Evolutionary conservation across 1,284 basidiomycete genomes (phyloP).

Genomic region (Pseudozyma sp.): DNA sequence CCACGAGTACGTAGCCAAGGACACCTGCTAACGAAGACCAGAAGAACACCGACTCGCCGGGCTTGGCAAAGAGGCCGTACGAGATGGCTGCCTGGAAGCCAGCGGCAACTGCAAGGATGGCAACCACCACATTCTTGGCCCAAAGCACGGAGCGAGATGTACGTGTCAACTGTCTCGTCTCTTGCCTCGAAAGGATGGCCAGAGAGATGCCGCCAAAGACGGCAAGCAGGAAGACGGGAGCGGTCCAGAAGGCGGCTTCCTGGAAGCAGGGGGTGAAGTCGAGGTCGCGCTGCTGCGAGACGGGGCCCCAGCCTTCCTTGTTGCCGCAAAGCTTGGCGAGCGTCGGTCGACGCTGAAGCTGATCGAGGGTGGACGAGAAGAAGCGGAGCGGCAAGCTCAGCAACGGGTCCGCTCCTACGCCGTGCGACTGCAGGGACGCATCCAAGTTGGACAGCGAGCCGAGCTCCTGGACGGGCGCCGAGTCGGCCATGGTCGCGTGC

Average conservation of each 20-base stretch:
- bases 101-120: conserved; percentile 75
- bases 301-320: conserved; percentile 73
- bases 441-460: conserved; percentile 27
- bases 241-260: conserved; percentile 71
- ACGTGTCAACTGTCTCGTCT: conserved; percentile 27
- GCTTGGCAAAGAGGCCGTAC: conserved; percentile 41
- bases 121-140: conserved; percentile 71
- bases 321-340: conserved; percentile 37
- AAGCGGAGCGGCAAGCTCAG: conserved; percentile 30
- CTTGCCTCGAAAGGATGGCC: conserved; percentile 22
- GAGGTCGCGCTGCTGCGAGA: conserved; percentile 77
- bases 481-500: conserved; percentile 20
- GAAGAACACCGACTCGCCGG: conserved; percentile 40
- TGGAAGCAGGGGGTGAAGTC: conserved; percentile 88
- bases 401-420: conserved; percentile 22
- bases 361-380: conserved; percentile 28
- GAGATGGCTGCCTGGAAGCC: conserved; percentile 70
- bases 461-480: conserved; percentile 32
- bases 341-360: conserved; percentile 5
- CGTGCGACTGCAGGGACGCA: conserved; percentile 23
- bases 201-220: conserved; percentile 44
- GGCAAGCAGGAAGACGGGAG: conserved; percentile 56
- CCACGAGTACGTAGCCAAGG: conserved; percentile 58
- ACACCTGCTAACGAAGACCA: conserved; percentile 35
- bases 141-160: conserved; percentile 47